phyloP scores from a whole-genome alignment of 768 basidiomycete genomes.

The Megacollybia marginata region DNA sequence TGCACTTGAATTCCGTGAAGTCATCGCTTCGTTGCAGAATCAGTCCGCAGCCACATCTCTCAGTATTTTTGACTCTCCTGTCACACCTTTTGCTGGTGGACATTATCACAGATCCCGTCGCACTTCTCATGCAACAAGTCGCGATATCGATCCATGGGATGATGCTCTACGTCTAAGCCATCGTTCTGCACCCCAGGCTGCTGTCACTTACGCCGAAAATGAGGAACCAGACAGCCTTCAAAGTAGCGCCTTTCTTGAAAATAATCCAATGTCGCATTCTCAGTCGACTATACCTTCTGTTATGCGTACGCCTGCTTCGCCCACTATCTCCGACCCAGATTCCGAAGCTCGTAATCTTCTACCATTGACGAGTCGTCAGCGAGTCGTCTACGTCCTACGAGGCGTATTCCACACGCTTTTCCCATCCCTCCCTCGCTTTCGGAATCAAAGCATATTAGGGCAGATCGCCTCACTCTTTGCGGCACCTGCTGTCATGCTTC shows the following conservation, averaged over 20 bases:
- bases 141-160: slow-evolving; percentile 44
- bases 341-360: slow-evolving; percentile 37
- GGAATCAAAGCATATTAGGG: slow-evolving; percentile 60
- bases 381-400: slow-evolving; percentile 26
- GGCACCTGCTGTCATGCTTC: slow-evolving; percentile 74
- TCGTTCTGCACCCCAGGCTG: slow-evolving; percentile 38
- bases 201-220: slow-evolving; percentile 12
- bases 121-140: slow-evolving; percentile 22
- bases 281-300: slow-evolving; percentile 43
- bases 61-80: slow-evolving; percentile 55
- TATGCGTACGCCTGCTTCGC: slow-evolving; percentile 48
- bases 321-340: slow-evolving; percentile 28
- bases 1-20: slow-evolving; percentile 91
- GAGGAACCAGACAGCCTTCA: slow-evolving; percentile 14
- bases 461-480: slow-evolving; percentile 74
- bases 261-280: slow-evolving; percentile 5
- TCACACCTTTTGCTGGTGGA: slow-evolving; percentile 68
- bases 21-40: slow-evolving; percentile 71
- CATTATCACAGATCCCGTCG: slow-evolving; percentile 49
- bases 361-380: slow-evolving; percentile 34
- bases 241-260: slow-evolving; percentile 10
- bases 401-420: slow-evolving; percentile 62
- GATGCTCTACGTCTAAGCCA: slow-evolving; percentile 36
- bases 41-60: slow-evolving; percentile 58
- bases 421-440: slow-evolving; percentile 75